phyloP scores from a whole-genome alignment of 495 filamentous ascomycete species.

The Choiromyces venosus region DNA sequence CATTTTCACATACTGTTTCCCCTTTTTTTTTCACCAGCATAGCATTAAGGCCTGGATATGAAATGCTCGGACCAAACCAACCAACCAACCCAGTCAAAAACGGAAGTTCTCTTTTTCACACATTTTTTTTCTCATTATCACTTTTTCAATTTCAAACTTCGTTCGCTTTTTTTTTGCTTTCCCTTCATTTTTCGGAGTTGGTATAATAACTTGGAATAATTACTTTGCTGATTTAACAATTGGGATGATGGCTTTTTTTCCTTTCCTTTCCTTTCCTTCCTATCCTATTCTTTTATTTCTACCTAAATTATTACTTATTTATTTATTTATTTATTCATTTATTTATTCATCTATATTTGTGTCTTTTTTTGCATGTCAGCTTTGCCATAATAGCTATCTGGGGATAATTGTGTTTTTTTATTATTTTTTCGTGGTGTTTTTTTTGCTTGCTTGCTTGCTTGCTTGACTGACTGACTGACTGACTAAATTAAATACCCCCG shows the following conservation, averaged over 20 bases:
- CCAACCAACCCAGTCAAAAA: neutral
- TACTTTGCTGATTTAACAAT: constrained; percentile 2
- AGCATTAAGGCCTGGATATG: neutral
- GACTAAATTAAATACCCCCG: neutral
- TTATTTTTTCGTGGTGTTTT: neutral
- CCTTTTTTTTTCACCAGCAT: neutral
- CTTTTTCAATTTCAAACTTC: neutral
- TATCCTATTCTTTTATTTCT: too few species aligned
- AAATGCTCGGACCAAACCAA: neutral
- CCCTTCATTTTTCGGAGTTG: neutral
- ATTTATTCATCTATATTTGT: neutral
- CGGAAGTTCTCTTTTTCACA: neutral
- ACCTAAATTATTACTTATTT: neutral
- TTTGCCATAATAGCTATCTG: too few species aligned
- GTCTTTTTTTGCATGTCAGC: neutral
- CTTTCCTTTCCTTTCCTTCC: too few species aligned
- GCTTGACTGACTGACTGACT: neutral
- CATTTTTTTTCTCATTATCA: neutral
- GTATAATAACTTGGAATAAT: neutral
- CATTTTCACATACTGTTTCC: neutral
- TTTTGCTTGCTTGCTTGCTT: neutral
- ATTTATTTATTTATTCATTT: neutral
- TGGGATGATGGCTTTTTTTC: neutral
- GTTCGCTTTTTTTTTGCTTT: neutral
- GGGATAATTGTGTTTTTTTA: neutral